Conservation (phyloP, 768 basidiomycete genomes). For the Tephrocybe rancida region DNA sequence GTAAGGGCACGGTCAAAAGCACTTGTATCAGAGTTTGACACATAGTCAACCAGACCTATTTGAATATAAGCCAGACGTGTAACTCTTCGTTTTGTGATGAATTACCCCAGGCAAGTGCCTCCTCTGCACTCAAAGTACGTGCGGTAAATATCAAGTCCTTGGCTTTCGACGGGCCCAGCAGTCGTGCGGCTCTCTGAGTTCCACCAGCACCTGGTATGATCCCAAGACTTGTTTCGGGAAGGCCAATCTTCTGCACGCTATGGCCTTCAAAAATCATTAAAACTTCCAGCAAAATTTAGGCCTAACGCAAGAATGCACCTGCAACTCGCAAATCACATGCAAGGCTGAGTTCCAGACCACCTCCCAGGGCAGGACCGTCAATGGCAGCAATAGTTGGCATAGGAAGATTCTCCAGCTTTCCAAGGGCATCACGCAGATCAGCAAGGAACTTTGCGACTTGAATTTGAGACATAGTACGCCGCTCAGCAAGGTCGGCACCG, state of each 20-base stretch:
- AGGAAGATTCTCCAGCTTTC: constrained; percentile 77
- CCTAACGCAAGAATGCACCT: constrained; percentile 50
- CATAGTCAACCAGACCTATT: constrained; percentile 81
- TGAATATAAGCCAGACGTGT: constrained; percentile 2
- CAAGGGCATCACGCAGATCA: constrained; percentile 71
- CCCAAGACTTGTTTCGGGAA: constrained; percentile 78
- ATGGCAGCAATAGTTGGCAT: constrained; percentile 93
- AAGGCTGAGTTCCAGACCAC: constrained; percentile 87
- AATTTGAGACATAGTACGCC: constrained; percentile 75
- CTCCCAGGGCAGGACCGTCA: constrained; percentile 91
- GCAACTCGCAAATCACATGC: constrained; percentile 91
- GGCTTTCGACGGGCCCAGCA: constrained; percentile 78
- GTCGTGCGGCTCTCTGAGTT: constrained; percentile 78
- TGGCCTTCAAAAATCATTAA: constrained; percentile 40
- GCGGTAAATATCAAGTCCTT: constrained; percentile 90
- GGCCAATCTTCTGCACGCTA: constrained; percentile 79
- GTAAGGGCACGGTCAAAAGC: constrained; percentile 72
- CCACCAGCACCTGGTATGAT: constrained; percentile 94
- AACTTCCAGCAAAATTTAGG: background rate
- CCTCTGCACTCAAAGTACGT: constrained; percentile 60
- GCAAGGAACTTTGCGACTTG: constrained; percentile 81
- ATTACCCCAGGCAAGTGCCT: constrained; percentile 75
- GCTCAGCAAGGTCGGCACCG: constrained; percentile 87
- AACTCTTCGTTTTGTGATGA: constrained; percentile 2
- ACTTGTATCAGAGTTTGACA: constrained; percentile 59